Percentiles rank a stretch among this genome's conserved stretches.
Conservation (phyloP, 306 rosid genomes). For the Cercis canadensis region DNA sequence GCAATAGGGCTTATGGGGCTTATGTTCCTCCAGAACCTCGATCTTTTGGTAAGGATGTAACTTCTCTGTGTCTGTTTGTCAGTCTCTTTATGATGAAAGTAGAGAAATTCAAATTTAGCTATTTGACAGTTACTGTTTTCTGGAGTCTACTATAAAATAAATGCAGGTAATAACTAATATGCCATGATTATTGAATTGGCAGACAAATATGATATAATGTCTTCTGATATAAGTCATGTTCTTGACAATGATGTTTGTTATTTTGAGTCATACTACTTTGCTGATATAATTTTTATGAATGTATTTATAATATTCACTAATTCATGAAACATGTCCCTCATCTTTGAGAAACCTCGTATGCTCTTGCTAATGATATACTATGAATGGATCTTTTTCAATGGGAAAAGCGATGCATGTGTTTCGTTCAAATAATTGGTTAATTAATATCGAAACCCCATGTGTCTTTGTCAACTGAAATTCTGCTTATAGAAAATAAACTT, state of each 20-base stretch:
- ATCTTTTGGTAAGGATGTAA: slow-evolving; percentile 65
- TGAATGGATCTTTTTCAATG: no score
- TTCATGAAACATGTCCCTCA: no score
- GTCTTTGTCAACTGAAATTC: no score
- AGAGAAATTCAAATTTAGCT: neutral
- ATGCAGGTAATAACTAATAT: neutral
- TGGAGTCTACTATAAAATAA: slow-evolving; percentile 4
- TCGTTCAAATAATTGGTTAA: no score
- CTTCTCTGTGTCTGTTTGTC: slow-evolving; percentile 9
- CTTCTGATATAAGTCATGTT: no score
- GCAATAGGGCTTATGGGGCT: slow-evolving; percentile 87
- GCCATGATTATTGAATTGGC: neutral
- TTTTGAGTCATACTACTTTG: neutral
- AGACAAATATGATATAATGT: neutral
- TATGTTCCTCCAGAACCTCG: slow-evolving; percentile 68
- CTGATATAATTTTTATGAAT: no score
- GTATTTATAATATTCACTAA: no score
- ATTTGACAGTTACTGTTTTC: neutral
- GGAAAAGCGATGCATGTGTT: no score
- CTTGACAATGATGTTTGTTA: neutral
- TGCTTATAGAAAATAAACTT: neutral
- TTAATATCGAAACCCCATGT: no score
- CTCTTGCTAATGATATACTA: no score
- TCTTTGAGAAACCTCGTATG: no score
- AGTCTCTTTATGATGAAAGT: slow-evolving; percentile 17